Conservation (phyloP, 2,329 filamentous ascomycete species). For the Cylindrodendrum hubeiense region DNA sequence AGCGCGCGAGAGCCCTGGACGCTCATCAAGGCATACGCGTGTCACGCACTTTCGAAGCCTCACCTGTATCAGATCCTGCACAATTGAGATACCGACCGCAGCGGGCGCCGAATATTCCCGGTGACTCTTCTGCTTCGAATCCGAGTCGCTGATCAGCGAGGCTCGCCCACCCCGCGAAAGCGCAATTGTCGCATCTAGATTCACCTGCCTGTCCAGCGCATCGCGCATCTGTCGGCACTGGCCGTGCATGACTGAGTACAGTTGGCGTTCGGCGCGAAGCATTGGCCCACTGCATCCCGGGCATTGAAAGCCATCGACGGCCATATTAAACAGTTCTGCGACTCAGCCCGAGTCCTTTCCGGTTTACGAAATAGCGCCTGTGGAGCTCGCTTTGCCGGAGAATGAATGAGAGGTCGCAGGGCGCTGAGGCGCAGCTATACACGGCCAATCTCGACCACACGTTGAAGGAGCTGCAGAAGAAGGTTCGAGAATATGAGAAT, state of each 20-base stretch:
- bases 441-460: constrained; percentile 73
- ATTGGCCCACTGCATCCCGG: constrained; percentile 17
- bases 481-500: constrained; percentile 66
- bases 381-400: constrained; percentile 17
- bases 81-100: constrained; percentile 5
- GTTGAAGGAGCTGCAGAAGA: constrained; percentile 73
- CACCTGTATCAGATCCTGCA: constrained; percentile 14
- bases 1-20: background rate
- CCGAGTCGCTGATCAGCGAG: constrained; percentile 1
- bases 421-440: constrained; percentile 46
- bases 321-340: background rate
- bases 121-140: background rate
- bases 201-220: constrained; percentile 13
- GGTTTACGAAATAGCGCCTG: constrained; percentile 10
- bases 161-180: background rate
- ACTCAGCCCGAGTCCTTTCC: background rate
- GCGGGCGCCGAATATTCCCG: constrained; percentile 18
- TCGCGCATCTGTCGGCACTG: constrained; percentile 14
- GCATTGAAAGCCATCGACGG: constrained; percentile 8
- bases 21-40: background rate
- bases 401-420: constrained; percentile 44
- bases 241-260: constrained; percentile 13
- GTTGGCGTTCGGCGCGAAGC: background rate
- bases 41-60: constrained; percentile 2
- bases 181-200: background rate